phyloP scores from a whole-genome alignment of 2,329 filamentous ascomycete species.

The Drechslerella coelobrocha region DNA sequence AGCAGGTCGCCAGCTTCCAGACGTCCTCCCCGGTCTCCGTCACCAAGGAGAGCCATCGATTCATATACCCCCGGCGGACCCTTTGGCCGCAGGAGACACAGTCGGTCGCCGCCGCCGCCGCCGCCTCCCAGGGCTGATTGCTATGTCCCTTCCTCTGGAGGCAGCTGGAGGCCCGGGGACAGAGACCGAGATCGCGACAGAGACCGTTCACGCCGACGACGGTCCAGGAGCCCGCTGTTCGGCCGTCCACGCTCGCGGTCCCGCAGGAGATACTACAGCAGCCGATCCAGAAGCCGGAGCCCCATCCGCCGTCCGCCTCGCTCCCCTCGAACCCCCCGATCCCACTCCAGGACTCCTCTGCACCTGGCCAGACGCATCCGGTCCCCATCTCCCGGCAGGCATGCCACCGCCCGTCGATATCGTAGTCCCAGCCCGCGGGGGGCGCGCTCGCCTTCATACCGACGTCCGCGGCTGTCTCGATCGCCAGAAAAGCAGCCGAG shows the following conservation, averaged over 20 bases:
- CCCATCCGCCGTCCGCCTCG: slow-evolving; percentile 11
- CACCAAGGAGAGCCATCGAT: slow-evolving; percentile 53
- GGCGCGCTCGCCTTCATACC: slow-evolving; percentile 24
- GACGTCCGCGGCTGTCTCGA: slow-evolving; percentile 17
- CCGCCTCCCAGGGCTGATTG: slow-evolving; percentile 53
- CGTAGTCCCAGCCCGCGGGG: slow-evolving; percentile 36
- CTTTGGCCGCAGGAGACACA: slow-evolving; percentile 50
- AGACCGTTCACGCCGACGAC: slow-evolving; percentile 34
- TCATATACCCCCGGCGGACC: slow-evolving; percentile 53
- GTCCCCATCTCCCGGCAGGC: slow-evolving; percentile 32
- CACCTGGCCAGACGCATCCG: neutral
- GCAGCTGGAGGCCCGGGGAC: slow-evolving; percentile 49
- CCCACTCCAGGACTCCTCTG: slow-evolving; percentile 30
- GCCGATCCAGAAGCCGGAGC: neutral
- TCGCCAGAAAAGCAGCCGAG: slow-evolving; percentile 19
- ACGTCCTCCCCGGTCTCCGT: slow-evolving; percentile 42
- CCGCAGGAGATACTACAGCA: slow-evolving; percentile 23
- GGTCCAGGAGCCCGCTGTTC: slow-evolving; percentile 44
- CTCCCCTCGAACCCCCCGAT: slow-evolving; percentile 11
- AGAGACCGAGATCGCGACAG: neutral
- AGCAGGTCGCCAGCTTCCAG: slow-evolving; percentile 40
- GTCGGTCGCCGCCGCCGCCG: slow-evolving; percentile 52
- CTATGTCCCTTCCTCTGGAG: slow-evolving; percentile 52
- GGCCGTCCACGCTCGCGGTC: slow-evolving; percentile 42
- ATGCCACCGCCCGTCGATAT: slow-evolving; percentile 17